Evolutionary conservation across 73 alveolate genomes (phyloP).

Genomic region (Paramecium biaurelia): DNA sequence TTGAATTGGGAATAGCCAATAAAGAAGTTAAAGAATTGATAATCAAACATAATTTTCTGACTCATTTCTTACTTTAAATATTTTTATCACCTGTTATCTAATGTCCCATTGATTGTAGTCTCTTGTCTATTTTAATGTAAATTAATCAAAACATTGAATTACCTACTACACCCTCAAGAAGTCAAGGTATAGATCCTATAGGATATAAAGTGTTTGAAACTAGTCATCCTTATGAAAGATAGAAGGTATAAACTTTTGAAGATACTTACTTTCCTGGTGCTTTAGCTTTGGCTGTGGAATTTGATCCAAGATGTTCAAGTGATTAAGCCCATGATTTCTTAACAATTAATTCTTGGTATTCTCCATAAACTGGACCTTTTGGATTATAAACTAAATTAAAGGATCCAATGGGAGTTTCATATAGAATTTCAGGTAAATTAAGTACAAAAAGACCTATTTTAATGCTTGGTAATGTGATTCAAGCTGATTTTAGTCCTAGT

Average conservation of each 20-base stretch:
- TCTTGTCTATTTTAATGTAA: neutral
- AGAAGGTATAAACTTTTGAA: constrained; percentile 72
- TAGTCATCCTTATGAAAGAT: constrained; percentile 90
- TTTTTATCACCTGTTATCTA: neutral
- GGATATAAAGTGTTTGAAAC: constrained; percentile 87
- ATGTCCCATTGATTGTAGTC: neutral
- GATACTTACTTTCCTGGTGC: constrained; percentile 82
- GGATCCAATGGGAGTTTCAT: constrained; percentile 68
- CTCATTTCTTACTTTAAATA: neutral
- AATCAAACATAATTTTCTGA: neutral
- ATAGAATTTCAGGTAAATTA: constrained; percentile 78
- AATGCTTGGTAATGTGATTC: constrained; percentile 73
- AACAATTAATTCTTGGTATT: constrained; percentile 61
- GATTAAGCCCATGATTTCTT: constrained; percentile 72
- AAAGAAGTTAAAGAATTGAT: neutral
- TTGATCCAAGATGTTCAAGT: constrained; percentile 83
- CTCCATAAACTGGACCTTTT: constrained; percentile 40
- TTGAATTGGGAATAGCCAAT: constrained; percentile 2
- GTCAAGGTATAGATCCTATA: constrained; percentile 84
- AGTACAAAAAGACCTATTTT: constrained; percentile 64
- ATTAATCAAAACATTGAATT: neutral
- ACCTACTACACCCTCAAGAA: neutral
- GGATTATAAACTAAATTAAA: neutral
- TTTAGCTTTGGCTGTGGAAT: constrained; percentile 76
- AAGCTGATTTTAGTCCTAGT: constrained; percentile 80